Evolutionary conservation across 257 asterid genomes (phyloP).

Genomic region (Primulina tabacum): DNA sequence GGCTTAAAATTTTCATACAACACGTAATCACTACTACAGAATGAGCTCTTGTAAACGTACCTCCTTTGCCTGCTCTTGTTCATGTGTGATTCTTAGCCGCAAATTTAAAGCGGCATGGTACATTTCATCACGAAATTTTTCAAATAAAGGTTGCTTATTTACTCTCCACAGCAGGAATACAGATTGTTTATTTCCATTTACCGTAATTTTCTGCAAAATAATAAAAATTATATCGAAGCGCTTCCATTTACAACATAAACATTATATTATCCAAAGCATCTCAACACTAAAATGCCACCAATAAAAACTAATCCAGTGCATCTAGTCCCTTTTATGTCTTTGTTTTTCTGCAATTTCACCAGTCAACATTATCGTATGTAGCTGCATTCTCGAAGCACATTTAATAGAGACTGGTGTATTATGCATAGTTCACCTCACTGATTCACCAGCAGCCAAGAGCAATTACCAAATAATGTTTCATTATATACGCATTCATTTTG

Average conservation of each 20-base stretch:
- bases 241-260: slow-evolving; percentile 8
- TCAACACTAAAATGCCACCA: not conserved
- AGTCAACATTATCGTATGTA: not conserved
- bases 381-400: not conserved
- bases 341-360: not conserved
- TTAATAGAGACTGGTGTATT: not conserved
- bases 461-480: slow-evolving; percentile 7
- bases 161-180: slow-evolving; percentile 53
- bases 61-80: slow-evolving; percentile 68
- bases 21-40: not conserved
- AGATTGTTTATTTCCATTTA: slow-evolving; percentile 35
- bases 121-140: slow-evolving; percentile 71
- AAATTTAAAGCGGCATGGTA: slow-evolving; percentile 80
- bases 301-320: not conserved
- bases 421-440: not conserved
- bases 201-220: slow-evolving; percentile 48
- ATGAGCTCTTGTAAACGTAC: slow-evolving; percentile 27
- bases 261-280: not conserved
- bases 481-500: slow-evolving; percentile 8
- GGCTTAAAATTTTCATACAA: too few relatives aligned
- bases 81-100: slow-evolving; percentile 63
- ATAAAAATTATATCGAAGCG: not conserved
- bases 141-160: slow-evolving; percentile 37
- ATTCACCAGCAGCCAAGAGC: slow-evolving; percentile 2
- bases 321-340: not conserved